Evolutionary conservation across 108 stramenopile species (phyloP).

Genomic region (Poteriospumella lacustris): DNA sequence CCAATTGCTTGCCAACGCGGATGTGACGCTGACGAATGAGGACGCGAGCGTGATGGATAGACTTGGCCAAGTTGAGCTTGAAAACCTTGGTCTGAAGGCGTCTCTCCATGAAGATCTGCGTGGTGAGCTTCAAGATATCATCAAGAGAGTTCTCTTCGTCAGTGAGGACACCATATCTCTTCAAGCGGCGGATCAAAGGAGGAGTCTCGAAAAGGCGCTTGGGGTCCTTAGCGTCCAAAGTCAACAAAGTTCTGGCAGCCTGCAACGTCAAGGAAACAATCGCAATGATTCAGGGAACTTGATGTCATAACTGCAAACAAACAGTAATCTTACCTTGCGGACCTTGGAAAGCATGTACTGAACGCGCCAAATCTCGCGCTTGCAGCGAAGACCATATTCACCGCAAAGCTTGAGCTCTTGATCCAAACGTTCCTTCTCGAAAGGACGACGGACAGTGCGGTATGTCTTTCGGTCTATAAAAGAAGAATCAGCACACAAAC

Average conservation of each 20-base stretch:
- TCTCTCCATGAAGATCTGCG: constrained; percentile 94
- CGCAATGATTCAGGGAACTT: not conserved
- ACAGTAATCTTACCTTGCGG: constrained; percentile 62
- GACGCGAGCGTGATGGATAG: constrained; percentile 98
- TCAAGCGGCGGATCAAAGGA: constrained; percentile 92
- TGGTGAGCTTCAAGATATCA: constrained; percentile 92
- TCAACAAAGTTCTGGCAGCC: constrained; percentile 89
- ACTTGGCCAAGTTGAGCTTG: constrained; percentile 98
- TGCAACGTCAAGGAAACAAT: constrained; percentile 13
- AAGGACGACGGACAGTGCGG: constrained; percentile 99
- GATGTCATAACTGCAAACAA: not conserved
- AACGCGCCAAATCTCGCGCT: constrained; percentile 99
- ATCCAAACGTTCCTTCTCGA: constrained; percentile 99
- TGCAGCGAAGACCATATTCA: constrained; percentile 99
- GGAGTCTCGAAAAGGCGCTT: constrained; percentile 98
- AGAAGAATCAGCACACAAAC: not conserved
- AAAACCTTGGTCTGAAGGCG: constrained; percentile 93
- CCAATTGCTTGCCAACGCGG: constrained; percentile 85
- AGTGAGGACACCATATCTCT: constrained; percentile 87
- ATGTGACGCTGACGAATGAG: constrained; percentile 99
- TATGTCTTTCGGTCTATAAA: constrained; percentile 69
- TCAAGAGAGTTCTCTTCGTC: constrained; percentile 95
- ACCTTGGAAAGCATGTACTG: constrained; percentile 98
- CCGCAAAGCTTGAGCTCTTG: constrained; percentile 94
- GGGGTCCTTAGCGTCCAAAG: constrained; percentile 90